Conservation (phyloP, 179 eudicot genomes). For the Spinacia oleracea region DNA sequence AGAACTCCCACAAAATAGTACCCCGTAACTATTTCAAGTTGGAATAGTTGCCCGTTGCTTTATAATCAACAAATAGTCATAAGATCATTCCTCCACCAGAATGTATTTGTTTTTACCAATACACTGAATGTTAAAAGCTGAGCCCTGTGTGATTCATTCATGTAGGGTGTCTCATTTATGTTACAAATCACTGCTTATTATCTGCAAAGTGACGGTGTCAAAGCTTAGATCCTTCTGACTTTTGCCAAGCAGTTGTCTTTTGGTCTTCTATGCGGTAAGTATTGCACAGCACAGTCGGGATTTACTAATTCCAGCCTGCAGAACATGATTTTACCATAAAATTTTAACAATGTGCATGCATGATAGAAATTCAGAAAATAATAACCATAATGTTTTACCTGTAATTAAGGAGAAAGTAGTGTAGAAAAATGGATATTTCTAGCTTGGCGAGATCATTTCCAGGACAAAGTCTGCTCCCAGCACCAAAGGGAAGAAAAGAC, state of each 20-base stretch:
- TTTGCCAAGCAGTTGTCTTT: slow-evolving; percentile 77
- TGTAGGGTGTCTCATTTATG: background rate
- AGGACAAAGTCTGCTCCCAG: slow-evolving; percentile 79
- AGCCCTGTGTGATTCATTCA: background rate
- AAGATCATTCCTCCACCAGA: background rate
- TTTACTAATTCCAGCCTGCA: slow-evolving; percentile 65
- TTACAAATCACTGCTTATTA: background rate
- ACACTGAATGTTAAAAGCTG: background rate
- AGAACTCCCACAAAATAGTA: too few species aligned
- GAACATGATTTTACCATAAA: background rate
- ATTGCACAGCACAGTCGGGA: slow-evolving; percentile 49
- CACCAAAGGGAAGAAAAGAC: slow-evolving; percentile 76
- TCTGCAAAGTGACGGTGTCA: background rate
- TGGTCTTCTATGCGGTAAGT: slow-evolving; percentile 79
- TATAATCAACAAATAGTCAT: background rate
- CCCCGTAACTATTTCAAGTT: background rate
- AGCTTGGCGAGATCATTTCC: slow-evolving; percentile 92
- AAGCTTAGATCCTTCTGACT: slow-evolving; percentile 34
- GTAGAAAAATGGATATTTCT: slow-evolving; percentile 76
- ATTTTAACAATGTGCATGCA: background rate
- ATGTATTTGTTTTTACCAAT: background rate
- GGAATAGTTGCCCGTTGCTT: background rate
- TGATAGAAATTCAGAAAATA: background rate
- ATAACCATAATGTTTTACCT: slow-evolving; percentile 35
- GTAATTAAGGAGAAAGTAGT: slow-evolving; percentile 74